These are phyloP conservation scores for Cryoendolithus antarcticus DNA, from an alignment of 2,329 filamentous ascomycete species.

Conservation along the genomic window DNA sequence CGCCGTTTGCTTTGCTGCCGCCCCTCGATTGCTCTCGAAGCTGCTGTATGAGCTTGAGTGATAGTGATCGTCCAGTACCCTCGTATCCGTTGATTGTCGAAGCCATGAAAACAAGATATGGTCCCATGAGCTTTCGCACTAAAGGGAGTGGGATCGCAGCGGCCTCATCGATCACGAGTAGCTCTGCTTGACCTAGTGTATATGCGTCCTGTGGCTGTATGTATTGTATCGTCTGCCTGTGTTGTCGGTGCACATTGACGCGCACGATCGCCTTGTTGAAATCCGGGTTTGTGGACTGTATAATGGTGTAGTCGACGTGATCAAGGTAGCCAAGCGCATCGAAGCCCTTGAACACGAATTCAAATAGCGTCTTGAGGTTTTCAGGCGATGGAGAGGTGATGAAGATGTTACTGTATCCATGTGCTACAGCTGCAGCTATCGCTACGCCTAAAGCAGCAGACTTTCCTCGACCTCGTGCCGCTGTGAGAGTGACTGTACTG, in stretches of 20 bases:
- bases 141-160: slow-evolving; percentile 90
- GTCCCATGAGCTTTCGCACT: slow-evolving; percentile 87
- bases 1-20: slow-evolving; percentile 40
- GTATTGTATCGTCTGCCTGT: slow-evolving; percentile 96
- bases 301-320: slow-evolving; percentile 93
- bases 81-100: slow-evolving; percentile 99
- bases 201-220: slow-evolving; percentile 95
- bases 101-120: slow-evolving; percentile 97
- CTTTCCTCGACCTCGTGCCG: slow-evolving; percentile 92
- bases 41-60: slow-evolving; percentile 93
- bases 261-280: slow-evolving; percentile 98
- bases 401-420: slow-evolving; percentile 98
- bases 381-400: slow-evolving; percentile 96
- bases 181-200: slow-evolving; percentile 84
- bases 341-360: slow-evolving; percentile 97
- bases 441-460: slow-evolving; percentile 94
- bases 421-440: slow-evolving; percentile 82
- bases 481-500: slow-evolving; percentile 86
- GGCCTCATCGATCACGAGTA: slow-evolving; percentile 93
- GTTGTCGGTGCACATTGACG: slow-evolving; percentile 88
- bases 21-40: slow-evolving; percentile 81
- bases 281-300: slow-evolving; percentile 94
- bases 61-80: slow-evolving; percentile 87
- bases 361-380: slow-evolving; percentile 96
- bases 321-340: slow-evolving; percentile 89